Evolutionary conservation across 2,329 filamentous ascomycete genomes (phyloP).

Genomic region (Ophiostoma montium): DNA sequence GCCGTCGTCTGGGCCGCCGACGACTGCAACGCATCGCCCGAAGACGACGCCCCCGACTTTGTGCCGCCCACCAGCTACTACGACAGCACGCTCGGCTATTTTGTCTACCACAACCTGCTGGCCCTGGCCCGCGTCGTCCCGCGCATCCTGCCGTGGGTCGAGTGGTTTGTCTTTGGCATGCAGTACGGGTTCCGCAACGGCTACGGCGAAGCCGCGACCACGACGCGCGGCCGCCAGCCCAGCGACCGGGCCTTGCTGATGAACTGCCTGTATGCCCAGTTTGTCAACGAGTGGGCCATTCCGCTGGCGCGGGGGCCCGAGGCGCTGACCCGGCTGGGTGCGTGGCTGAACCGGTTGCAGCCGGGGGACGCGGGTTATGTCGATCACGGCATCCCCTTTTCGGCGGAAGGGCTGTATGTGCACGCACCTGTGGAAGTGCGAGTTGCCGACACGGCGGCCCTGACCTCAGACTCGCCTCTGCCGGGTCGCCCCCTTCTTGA

Average conservation of each 20-base stretch:
- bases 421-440: constrained; percentile 70
- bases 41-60: constrained; percentile 19
- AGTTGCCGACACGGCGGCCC: constrained; percentile 45
- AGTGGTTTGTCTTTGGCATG: constrained; percentile 96
- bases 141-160: constrained; percentile 68
- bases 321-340: constrained; percentile 65
- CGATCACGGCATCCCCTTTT: constrained; percentile 54
- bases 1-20: constrained; percentile 86
- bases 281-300: constrained; percentile 95
- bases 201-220: too few relatives aligned
- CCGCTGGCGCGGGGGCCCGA: constrained; percentile 77
- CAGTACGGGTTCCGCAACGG: constrained; percentile 69
- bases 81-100: constrained; percentile 67
- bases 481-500: constrained; percentile 34
- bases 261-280: constrained; percentile 98
- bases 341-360: constrained; percentile 59
- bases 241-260: constrained; percentile 72
- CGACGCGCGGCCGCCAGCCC: constrained; percentile 59
- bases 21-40: constrained; percentile 48
- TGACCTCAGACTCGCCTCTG: constrained; percentile 17
- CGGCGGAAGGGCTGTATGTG: constrained; percentile 53
- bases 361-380: constrained; percentile 45
- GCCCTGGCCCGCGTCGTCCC: constrained; percentile 68
- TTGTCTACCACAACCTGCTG: constrained; percentile 83
- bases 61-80: constrained; percentile 61